A percentile compares a stretch with the other conserved stretches of the same genome.
These are phyloP conservation scores for Pseudovirgaria hyperparasitica DNA, from an alignment of 2,329 filamentous ascomycete species.

Conservation along the genomic window DNA sequence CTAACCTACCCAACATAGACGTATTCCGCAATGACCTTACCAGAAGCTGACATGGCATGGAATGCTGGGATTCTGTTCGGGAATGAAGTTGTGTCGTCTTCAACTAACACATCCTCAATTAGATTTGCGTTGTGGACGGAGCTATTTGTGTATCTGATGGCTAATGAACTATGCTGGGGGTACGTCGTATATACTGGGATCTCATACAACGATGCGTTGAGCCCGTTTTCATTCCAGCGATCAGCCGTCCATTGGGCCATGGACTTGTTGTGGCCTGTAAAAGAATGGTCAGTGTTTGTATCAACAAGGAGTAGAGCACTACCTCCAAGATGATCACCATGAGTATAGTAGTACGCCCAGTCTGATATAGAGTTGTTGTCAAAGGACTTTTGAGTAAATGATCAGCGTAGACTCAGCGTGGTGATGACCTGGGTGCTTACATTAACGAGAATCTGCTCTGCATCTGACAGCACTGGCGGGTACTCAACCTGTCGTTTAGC, in stretches of 20 bases:
- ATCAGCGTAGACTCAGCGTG: too few relatives aligned
- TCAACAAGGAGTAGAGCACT: too few relatives aligned
- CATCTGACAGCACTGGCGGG: conserved; percentile 10
- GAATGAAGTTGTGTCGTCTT: conserved; percentile 13
- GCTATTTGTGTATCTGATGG: conserved; percentile 8
- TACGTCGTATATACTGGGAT: conserved; percentile 13
- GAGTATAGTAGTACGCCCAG: conserved; percentile 13
- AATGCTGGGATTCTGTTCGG: conserved; percentile 24
- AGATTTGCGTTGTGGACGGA: conserved; percentile 8
- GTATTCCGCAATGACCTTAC: conserved; percentile 26
- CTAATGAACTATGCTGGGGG: conserved; percentile 10
- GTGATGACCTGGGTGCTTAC: too few relatives aligned
- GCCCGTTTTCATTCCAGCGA: conserved; percentile 12
- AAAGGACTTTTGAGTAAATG: too few relatives aligned
- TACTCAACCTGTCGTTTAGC: conserved; percentile 6
- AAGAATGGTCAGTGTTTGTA: too few relatives aligned
- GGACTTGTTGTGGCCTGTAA: conserved; percentile 13
- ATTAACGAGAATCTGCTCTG: conserved; percentile 16
- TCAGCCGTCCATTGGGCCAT: conserved; percentile 17
- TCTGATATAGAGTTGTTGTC: conserved; percentile 16
- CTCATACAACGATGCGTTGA: conserved; percentile 9
- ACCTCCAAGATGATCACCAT: conserved; percentile 14
- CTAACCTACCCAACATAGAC: conserved; percentile 27
- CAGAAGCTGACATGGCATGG: conserved; percentile 28
- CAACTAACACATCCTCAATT: conserved; percentile 10